These are phyloP conservation scores for Dacryopinax spathularia DNA, from an alignment of 768 basidiomycete species.

Conservation along the genomic window DNA sequence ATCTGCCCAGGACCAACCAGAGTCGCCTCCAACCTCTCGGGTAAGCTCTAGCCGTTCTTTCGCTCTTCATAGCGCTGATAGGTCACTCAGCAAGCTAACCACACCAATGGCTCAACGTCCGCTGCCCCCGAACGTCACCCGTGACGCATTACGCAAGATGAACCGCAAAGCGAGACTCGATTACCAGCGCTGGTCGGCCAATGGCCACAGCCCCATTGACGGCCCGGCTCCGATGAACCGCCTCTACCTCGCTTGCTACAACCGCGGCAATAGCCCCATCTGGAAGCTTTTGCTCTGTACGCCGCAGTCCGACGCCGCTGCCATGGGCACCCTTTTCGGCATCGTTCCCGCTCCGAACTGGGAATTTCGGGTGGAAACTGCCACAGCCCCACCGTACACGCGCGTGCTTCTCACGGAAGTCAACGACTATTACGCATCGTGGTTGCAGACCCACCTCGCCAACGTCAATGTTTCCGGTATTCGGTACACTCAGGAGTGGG, in stretches of 20 bases:
- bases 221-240: background rate
- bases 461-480: background rate
- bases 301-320: background rate
- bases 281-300: background rate
- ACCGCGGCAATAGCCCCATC: background rate
- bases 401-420: background rate
- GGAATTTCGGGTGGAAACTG: background rate
- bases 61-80: no score
- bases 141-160: no score
- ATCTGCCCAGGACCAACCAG: no score
- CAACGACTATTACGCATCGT: background rate
- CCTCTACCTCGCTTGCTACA: background rate
- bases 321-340: background rate
- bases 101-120: no score
- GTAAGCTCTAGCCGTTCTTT: no score
- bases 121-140: no score
- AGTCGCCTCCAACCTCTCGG: no score
- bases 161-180: no score
- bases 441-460: background rate
- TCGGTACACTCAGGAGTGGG: background rate
- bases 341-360: background rate
- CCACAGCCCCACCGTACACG: background rate
- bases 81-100: no score
- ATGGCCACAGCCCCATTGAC: background rate
- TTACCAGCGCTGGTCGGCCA: no score